These are phyloP conservation scores for Chlamydomonas incerta DNA, from an alignment of 139 green algal genomes.

Conservation along the genomic window DNA sequence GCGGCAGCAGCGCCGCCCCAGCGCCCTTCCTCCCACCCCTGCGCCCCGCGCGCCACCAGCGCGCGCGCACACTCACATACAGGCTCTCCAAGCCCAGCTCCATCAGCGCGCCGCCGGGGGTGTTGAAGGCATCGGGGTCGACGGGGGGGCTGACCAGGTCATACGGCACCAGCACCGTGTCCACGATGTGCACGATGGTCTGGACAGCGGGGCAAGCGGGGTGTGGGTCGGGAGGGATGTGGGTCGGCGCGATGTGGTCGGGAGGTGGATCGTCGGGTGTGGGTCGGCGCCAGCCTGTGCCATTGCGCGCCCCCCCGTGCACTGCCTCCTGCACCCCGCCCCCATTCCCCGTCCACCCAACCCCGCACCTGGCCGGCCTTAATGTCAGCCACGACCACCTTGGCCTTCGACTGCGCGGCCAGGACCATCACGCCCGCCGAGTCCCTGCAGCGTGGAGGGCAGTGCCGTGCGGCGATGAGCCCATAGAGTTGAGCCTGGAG, in stretches of 20 bases:
- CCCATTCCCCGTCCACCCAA: no score
- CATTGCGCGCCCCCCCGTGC: no score
- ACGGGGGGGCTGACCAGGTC: background rate
- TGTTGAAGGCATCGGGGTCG: background rate
- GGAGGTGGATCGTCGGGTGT: no score
- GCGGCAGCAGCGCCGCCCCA: no score
- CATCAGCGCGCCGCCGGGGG: background rate
- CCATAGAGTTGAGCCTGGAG: no score
- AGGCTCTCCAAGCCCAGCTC: background rate
- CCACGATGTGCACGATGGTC: conserved; percentile 15
- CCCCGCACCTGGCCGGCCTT: background rate
- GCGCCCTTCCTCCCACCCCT: no score
- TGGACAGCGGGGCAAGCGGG: background rate
- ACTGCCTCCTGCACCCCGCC: no score
- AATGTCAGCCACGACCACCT: background rate
- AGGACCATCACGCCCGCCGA: background rate
- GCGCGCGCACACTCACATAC: background rate
- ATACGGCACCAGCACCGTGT: conserved; percentile 12
- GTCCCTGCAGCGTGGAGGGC: no score
- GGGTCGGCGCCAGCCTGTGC: no score
- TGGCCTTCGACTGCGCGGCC: background rate
- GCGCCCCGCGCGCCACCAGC: no score
- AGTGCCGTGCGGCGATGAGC: no score
- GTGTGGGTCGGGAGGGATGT: background rate
- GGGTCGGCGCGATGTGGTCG: no score